Evolutionary conservation across 345 rosid genomes (phyloP).

Genomic region (Trapa incisa): DNA sequence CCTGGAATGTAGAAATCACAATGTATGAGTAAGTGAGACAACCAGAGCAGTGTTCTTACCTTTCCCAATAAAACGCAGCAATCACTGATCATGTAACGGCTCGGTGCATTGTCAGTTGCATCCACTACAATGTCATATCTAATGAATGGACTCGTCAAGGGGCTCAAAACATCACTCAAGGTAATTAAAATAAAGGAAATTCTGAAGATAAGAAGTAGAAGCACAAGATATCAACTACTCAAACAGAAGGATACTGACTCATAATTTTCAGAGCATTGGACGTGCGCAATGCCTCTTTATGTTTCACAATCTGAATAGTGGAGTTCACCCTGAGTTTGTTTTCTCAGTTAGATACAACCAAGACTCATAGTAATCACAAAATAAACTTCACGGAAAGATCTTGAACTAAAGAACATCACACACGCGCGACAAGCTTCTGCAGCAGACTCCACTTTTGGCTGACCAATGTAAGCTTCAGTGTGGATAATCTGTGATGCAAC

Average conservation of each 20-base stretch:
- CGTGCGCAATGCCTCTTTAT: slow-evolving; percentile 67
- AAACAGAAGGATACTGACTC: slow-evolving; percentile 64
- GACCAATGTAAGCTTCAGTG: slow-evolving; percentile 83
- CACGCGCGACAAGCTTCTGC: slow-evolving; percentile 82
- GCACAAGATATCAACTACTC: background rate
- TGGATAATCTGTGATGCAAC: slow-evolving; percentile 60
- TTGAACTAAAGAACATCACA: slow-evolving; percentile 8
- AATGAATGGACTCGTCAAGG: slow-evolving; percentile 25
- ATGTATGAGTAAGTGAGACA: background rate
- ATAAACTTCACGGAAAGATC: background rate
- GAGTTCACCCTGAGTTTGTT: slow-evolving; percentile 56
- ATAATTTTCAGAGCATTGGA: slow-evolving; percentile 83
- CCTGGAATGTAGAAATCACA: background rate
- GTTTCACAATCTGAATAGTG: slow-evolving; percentile 51
- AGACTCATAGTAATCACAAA: background rate
- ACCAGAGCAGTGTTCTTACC: slow-evolving; percentile 25
- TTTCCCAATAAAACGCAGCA: slow-evolving; percentile 85
- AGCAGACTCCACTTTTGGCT: slow-evolving; percentile 82
- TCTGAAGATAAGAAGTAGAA: background rate
- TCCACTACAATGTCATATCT: slow-evolving; percentile 83
- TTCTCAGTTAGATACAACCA: background rate
- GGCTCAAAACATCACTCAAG: slow-evolving; percentile 2
- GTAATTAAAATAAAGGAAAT: background rate
- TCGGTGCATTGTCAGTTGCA: slow-evolving; percentile 94
- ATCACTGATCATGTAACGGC: slow-evolving; percentile 96